phyloP scores from a whole-genome alignment of 2,329 filamentous ascomycete genomes.

The Penicillium paneum region DNA sequence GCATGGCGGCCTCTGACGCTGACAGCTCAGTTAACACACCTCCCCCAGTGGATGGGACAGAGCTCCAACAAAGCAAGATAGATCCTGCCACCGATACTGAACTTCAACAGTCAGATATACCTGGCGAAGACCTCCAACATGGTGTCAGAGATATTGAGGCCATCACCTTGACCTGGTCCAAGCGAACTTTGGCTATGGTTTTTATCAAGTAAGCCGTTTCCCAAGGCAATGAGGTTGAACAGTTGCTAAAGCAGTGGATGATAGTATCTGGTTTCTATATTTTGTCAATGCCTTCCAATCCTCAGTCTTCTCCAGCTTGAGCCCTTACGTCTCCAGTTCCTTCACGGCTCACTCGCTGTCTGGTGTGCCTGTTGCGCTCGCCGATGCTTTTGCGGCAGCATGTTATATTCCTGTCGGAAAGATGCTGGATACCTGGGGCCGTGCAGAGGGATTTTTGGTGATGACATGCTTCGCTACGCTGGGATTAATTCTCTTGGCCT shows the following conservation, averaged over 20 bases:
- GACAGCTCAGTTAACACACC: background rate
- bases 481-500: slow-evolving; percentile 58
- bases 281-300: slow-evolving; percentile 35
- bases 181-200: slow-evolving; percentile 15
- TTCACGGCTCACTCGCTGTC: slow-evolving; percentile 51
- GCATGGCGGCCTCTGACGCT: background rate
- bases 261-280: slow-evolving; percentile 37
- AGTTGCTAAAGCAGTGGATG: background rate
- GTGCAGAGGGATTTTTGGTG: slow-evolving; percentile 52
- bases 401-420: slow-evolving; percentile 58
- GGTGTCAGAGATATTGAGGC: slow-evolving; percentile 48
- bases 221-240: too few relatives aligned
- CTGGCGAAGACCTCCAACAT: slow-evolving; percentile 20
- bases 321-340: slow-evolving; percentile 48
- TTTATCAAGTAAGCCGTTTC: slow-evolving; percentile 1
- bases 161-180: slow-evolving; percentile 45
- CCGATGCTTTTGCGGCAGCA: slow-evolving; percentile 53
- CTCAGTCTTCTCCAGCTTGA: slow-evolving; percentile 34
- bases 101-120: background rate
- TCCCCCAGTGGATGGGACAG: background rate
- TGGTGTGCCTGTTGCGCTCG: slow-evolving; percentile 51
- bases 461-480: slow-evolving; percentile 45
- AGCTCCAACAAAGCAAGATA: background rate
- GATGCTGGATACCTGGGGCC: slow-evolving; percentile 58
- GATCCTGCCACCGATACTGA: background rate